Base-by-base conservation (phyloP, 371 early-diverging fungal species). In the Umbelopsis sp. region DNA sequence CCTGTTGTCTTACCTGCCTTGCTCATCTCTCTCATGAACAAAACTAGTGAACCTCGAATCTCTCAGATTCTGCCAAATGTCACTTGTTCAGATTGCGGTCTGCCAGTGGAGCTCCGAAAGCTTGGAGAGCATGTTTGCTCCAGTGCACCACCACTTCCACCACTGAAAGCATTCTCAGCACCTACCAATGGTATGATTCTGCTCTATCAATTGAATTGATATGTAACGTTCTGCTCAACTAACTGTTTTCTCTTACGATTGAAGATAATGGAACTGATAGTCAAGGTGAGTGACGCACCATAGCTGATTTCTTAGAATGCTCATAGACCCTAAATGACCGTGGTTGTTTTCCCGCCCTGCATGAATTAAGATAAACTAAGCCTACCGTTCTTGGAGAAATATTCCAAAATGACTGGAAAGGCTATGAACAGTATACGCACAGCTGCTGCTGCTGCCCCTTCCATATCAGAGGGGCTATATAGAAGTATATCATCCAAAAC, bases 21-120 rank as follows among this genome's bases (percentile, higher is more conserved):
- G 57, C 57, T 57, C 57, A 57, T 57, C 57, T 57, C 57, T 35
- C 57, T 35, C 57, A 57, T 57, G 57, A 29, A 57, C 57, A 57
- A 29, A 57, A 57, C 57, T 16, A 57, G 57, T 37, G 57, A 57
- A 46, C 70, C 82, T 18, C 87, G 90, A 66, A 83, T 88, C 29
- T 87, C 88, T 12, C 87, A 89, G 71, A 72, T 89, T 41, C 68
- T 89, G 44, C 87, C 88, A 6, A 79, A 86, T 24, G 81, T 89
- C 24, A 86, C 80, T 66, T 89, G 90, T 71, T 83, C 86, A 50
- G 87, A 87, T 69, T 89, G 90, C 77, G 90, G 88, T 41, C 70
- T 80, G 66, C 84, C 84, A 66, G 84, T 89, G 35, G 83, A 83
- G 63, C 83, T 87, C 65, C 83, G 86, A 12, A 76, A 75, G 63